Conservation (phyloP, 345 rosid species). For the Eucalyptus microcorys region DNA sequence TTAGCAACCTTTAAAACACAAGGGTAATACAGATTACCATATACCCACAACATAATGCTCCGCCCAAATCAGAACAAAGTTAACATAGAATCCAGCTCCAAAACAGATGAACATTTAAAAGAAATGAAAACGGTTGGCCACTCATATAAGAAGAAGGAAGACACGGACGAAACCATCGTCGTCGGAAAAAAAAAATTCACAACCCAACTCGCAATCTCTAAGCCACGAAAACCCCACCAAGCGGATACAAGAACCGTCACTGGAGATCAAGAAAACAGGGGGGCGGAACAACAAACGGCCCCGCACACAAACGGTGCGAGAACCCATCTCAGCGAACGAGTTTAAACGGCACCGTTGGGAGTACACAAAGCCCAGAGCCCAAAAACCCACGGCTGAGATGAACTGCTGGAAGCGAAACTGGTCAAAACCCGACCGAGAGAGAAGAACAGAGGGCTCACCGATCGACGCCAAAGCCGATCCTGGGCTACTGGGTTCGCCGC, state of each 20-base stretch:
- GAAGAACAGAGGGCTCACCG: not conserved
- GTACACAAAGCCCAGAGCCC: not conserved
- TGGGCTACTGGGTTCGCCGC: not conserved
- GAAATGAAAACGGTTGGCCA: not conserved
- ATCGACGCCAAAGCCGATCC: not conserved
- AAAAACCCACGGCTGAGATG: not conserved
- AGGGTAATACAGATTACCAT: not conserved
- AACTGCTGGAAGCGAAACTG: not conserved
- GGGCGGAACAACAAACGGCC: not conserved
- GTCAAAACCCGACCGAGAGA: not conserved
- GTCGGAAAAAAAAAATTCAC: not conserved
- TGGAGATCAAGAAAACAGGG: not conserved
- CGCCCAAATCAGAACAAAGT: not conserved
- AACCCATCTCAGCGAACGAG: not conserved
- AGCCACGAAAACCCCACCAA: not conserved
- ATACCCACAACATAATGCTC: not conserved
- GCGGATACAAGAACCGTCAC: not conserved
- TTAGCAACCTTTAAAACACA: not conserved
- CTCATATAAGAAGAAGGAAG: not conserved
- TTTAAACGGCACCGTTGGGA: not conserved
- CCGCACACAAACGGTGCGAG: fast-evolving
- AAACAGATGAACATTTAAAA: not conserved
- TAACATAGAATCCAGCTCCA: not conserved
- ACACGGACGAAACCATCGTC: not conserved
- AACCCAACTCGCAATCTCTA: not conserved